Conservation (phyloP, 2,329 filamentous ascomycete genomes). For the Pyrenochaeta sp. region DNA sequence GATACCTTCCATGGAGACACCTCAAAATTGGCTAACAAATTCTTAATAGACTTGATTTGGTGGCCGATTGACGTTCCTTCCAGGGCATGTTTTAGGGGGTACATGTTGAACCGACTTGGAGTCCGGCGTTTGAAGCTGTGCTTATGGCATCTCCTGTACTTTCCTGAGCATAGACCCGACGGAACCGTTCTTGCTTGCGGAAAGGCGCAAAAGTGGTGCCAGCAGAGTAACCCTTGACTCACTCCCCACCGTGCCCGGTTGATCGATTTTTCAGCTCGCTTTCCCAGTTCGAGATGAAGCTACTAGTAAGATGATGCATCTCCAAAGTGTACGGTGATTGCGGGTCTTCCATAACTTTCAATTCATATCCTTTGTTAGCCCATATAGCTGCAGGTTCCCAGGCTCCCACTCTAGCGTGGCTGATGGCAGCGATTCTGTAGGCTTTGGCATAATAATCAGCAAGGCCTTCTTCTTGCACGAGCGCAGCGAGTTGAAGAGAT, state of each 20-base stretch:
- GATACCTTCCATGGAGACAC: too few relatives aligned
- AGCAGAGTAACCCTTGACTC: background rate
- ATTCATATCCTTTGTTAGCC: conserved; percentile 42
- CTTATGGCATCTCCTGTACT: too few relatives aligned
- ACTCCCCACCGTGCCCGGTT: background rate
- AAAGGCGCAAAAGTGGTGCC: too few relatives aligned
- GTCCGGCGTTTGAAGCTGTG: too few relatives aligned
- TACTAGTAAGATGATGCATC: conserved; percentile 38
- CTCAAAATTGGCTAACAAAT: too few relatives aligned
- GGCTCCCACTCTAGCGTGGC: conserved; percentile 35
- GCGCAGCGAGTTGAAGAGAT: conserved; percentile 36
- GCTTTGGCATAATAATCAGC: conserved; percentile 47
- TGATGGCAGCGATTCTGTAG: conserved; percentile 44
- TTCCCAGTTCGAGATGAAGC: conserved; percentile 43
- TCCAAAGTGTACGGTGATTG: conserved; percentile 37
- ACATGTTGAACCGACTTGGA: too few relatives aligned
- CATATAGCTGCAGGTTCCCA: conserved; percentile 44
- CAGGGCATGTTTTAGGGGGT: too few relatives aligned
- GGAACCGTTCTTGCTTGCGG: too few relatives aligned
- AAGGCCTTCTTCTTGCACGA: conserved; percentile 46
- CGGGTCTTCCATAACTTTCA: conserved; percentile 40
- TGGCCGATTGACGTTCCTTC: too few relatives aligned
- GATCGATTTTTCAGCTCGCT: conserved; percentile 25
- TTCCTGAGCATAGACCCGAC: too few relatives aligned
- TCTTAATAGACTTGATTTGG: too few relatives aligned